A percentile compares a stretch with the other conserved stretches of the same genome.
Evolutionary conservation across 306 rosid species (phyloP).

Genomic region (Cucumis melo): DNA sequence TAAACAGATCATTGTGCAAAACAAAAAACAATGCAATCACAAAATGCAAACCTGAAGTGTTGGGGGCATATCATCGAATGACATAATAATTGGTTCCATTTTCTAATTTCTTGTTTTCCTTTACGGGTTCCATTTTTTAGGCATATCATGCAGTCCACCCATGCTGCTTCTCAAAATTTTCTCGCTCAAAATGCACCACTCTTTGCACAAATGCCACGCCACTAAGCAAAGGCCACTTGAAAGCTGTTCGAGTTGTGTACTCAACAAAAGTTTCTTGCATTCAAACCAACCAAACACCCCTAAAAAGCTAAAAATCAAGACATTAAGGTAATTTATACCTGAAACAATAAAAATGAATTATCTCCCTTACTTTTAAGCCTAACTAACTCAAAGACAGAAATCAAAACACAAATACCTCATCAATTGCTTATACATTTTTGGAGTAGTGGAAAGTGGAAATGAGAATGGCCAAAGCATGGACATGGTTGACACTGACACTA

Average conservation of each 20-base stretch:
- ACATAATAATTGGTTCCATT: conserved; percentile 12
- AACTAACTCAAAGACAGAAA: neutral
- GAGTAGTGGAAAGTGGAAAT: conserved; percentile 90
- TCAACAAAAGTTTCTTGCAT: conserved; percentile 85
- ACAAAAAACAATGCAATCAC: neutral
- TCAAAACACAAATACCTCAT: conserved; percentile 71
- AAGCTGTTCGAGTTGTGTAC: conserved; percentile 88
- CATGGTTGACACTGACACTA: conserved; percentile 91
- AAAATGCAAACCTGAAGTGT: conserved; percentile 9
- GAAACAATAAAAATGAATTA: neutral
- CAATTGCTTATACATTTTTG: conserved; percentile 81
- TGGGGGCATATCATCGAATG: conserved; percentile 19
- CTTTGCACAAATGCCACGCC: conserved; percentile 95
- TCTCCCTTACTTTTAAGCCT: neutral
- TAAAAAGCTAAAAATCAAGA: neutral
- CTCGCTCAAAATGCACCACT: conserved; percentile 66
- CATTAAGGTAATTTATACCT: neutral
- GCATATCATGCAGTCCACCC: too few species aligned
- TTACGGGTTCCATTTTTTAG: too few species aligned
- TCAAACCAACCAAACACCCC: neutral
- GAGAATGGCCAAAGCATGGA: conserved; percentile 89
- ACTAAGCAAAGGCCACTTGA: conserved; percentile 85
- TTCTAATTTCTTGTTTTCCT: conserved; percentile 19
- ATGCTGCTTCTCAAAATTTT: conserved; percentile 57
- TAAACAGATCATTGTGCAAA: neutral